Base-by-base conservation (phyloP, 2,329 filamentous ascomycete genomes). In the Microdochium paspali region DNA sequence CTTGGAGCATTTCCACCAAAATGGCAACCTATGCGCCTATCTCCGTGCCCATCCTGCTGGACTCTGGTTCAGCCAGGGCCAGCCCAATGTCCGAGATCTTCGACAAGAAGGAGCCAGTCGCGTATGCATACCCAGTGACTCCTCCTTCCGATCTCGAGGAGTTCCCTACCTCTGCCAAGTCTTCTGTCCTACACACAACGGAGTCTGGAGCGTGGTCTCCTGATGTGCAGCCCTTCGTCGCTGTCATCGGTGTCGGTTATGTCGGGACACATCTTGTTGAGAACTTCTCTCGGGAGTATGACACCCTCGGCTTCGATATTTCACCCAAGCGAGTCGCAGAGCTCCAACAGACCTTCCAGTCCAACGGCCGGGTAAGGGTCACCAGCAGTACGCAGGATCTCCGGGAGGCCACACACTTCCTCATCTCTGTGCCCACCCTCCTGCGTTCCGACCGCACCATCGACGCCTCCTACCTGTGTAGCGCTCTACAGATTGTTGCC, bases 391-490 rank as follows among this genome's bases (percentile, higher is more conserved):
- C 67, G 7, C 53, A 51, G 10, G 62, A 67, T 12, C 61, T 77
- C 13, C 53, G 58, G 3, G 50, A 56, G 26, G 75, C 71, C 9
- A 74, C 70, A 0, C 73, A 78, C 56, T 75, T 76, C 46, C 67
- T 78, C 31, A 73, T 78, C 50, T 69, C 73, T 0, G 74, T 79
- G 2, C 76, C 76, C 1, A 78, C 76, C 0, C 64, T 74, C 1
- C 62, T 78, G 7, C 62, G 63, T 3, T 60, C 64, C 0, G 68
- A 77, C 56, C 69, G 69, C 52, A 66, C 63, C 3, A 66, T 77
- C 49, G 70, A 77, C 51, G 66, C 69, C 2, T 70, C 72, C 2
- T 72, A 68, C 52, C 58, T 77, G 4, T 56, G 61, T 18, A 69
- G 61, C 44, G 73, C 74, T 1, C 58, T 77, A 20, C 53, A 54